phyloP scores from a whole-genome alignment of 176 grass and related monocot species.

The Bolboschoenus planiculmis region DNA sequence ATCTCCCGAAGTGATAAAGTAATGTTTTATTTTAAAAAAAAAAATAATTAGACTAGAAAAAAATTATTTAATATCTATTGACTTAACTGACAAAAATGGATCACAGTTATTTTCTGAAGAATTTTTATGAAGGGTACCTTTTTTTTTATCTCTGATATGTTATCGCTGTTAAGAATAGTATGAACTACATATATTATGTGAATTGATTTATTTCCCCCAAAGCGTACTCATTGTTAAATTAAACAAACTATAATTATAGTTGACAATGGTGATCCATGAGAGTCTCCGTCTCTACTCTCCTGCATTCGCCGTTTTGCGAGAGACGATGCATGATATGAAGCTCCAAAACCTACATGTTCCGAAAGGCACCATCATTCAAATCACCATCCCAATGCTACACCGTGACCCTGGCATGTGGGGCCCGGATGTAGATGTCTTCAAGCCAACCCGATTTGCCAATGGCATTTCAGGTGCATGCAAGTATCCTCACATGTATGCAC shows the following conservation, averaged over 20 bases:
- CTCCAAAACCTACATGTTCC: slow-evolving; percentile 32
- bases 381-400: slow-evolving; percentile 33
- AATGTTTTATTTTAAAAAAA: neutral
- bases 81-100: neutral
- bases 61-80: neutral
- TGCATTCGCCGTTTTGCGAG: slow-evolving; percentile 31
- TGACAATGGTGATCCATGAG: slow-evolving; percentile 68
- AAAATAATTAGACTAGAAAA: neutral
- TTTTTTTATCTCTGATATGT: neutral
- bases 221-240: neutral
- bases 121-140: too few species aligned
- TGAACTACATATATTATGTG: neutral
- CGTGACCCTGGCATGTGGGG: slow-evolving; percentile 49
- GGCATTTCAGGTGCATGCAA: slow-evolving; percentile 40
- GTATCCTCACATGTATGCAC: slow-evolving; percentile 47
- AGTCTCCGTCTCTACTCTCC: slow-evolving; percentile 51
- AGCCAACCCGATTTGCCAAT: slow-evolving; percentile 34
- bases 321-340: slow-evolving; percentile 36
- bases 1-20: neutral
- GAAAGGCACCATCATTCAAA: slow-evolving; percentile 37
- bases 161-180: neutral
- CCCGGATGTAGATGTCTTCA: slow-evolving; percentile 37
- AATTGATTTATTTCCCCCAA: neutral
- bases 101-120: too few species aligned
- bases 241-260: slow-evolving; percentile 20